Percentiles rank a stretch among this genome's conserved stretches.
phyloP scores from a whole-genome alignment of 1,139 yeast species.

The Kodamaea anthophila region DNA sequence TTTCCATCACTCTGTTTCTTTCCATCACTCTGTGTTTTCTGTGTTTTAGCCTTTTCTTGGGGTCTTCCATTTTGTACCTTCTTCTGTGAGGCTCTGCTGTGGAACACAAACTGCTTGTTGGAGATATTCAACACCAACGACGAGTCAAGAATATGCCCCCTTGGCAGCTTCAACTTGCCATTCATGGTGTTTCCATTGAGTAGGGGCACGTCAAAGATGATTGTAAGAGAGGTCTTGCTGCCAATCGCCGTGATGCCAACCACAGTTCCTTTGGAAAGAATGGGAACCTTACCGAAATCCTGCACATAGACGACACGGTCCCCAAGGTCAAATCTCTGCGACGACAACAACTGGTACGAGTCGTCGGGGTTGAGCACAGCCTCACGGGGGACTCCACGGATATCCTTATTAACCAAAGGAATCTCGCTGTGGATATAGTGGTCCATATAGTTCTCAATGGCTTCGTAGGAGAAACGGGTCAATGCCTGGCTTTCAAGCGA shows the following conservation, averaged over 20 bases:
- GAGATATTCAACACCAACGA: conserved; percentile 76
- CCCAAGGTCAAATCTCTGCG: conserved; percentile 78
- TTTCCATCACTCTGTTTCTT: conserved; percentile 15
- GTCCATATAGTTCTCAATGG: conserved; percentile 62
- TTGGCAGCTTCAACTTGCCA: conserved; percentile 67
- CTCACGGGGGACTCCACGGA: conserved; percentile 78
- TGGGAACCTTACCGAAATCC: conserved; percentile 85
- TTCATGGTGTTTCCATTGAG: conserved; percentile 78
- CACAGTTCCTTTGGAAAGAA: conserved; percentile 86
- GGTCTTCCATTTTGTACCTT: conserved; percentile 15
- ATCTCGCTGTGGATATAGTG: conserved; percentile 38
- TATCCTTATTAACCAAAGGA: conserved; percentile 45
- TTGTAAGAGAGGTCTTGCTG: conserved; percentile 52
- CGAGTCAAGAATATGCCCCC: conserved; percentile 82
- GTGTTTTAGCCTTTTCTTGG: conserved; percentile 18
- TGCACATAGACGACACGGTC: conserved; percentile 85
- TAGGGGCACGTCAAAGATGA: conserved; percentile 77
- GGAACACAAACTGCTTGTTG: conserved; percentile 67
- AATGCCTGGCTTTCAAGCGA: conserved; percentile 77
- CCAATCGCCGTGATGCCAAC: conserved; percentile 70
- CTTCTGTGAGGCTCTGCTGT: conserved; percentile 60
- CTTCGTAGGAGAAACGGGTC: conserved; percentile 57
- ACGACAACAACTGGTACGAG: conserved; percentile 65
- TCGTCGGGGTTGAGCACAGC: conserved; percentile 76
- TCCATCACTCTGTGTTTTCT: conserved; percentile 13